Conservation (phyloP, 495 filamentous ascomycete species). For the Penicillium manginii region DNA sequence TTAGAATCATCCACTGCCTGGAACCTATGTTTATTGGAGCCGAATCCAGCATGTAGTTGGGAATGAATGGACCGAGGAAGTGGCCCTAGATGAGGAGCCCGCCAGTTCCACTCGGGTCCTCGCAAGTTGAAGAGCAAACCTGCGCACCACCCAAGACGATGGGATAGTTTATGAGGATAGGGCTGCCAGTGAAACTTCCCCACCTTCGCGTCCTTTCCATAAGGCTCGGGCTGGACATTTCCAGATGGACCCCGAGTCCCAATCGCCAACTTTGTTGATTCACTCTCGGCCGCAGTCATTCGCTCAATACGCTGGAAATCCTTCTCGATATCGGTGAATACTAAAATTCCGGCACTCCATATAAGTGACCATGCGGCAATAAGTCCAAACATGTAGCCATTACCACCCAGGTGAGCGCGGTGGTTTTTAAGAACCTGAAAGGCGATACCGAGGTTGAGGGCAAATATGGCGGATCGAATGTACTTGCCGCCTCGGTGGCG, state of each 20-base stretch:
- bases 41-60: constrained; percentile 35
- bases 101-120: constrained; percentile 80
- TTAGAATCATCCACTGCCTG: constrained; percentile 11
- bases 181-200: constrained; percentile 64
- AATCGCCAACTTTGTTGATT: background rate
- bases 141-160: constrained; percentile 72
- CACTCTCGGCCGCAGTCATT: background rate
- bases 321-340: constrained; percentile 66
- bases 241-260: background rate
- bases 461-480: constrained; percentile 58
- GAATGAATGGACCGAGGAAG: constrained; percentile 55
- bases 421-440: constrained; percentile 42
- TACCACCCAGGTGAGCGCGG: constrained; percentile 59
- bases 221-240: background rate
- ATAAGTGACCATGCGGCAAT: constrained; percentile 66
- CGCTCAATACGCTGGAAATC: constrained; percentile 69
- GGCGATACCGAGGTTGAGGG: constrained; percentile 51
- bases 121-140: constrained; percentile 72
- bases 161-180: constrained; percentile 63
- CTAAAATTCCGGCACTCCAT: constrained; percentile 63
- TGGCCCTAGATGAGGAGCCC: constrained; percentile 60
- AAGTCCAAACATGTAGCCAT: constrained; percentile 71
- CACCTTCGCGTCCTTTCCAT: background rate
- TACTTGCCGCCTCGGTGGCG: constrained; percentile 24
- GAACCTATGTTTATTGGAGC: constrained; percentile 9